Base-by-base conservation (phyloP, 2,329 filamentous ascomycete species). In the Tolypocladium pustulatum region DNA sequence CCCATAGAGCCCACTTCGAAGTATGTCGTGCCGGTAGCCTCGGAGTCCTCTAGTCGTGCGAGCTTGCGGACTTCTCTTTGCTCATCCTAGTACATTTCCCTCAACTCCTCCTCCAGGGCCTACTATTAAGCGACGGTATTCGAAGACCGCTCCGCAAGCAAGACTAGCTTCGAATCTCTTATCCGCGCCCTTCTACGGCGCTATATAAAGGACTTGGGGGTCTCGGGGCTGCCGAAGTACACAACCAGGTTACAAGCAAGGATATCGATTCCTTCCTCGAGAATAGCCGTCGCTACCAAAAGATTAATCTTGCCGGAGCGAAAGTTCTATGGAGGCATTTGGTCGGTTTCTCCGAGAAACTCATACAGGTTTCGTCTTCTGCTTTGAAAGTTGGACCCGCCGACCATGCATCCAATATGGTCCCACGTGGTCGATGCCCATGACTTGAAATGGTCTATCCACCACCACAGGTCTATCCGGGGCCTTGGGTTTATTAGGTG, bases 31-130 rank as follows among this genome's bases (percentile, higher is more conserved):
- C 51, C 61, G 13, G 37, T 68, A 37, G 62, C 67, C 55, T 69
- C 68, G 0, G 64, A 62, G 2, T 79, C 73, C 62, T 89, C 84
- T 4, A 81, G 63, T 2, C 73, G 63, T 54, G 77, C 67, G 0
- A 83, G 68, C 17, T 75, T 67, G 25, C 77, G 66, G 0, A 79
- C 67, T 56, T 80, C 71, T 27, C 86, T 77, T 61, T 80, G 69
- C 7, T 91, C 84, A 52, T 89, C 80, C 61, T 86, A 79, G 65
- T 90, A 95, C 0, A 80, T 78, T 54, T 72, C 68, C 64, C 85
- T 88, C 87, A 96, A 91, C n/a, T 83, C 76, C 3, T 77, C 69
- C 67, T 97, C 93, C 20, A 94, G 76, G 0, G 69, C 66, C 32
- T 83, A 74, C 88, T 90, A 96, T 32, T 81, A 76, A 3, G 69